Base-by-base conservation (phyloP, 2,329 filamentous ascomycete genomes). In the Trichoderma brevicompactum region DNA sequence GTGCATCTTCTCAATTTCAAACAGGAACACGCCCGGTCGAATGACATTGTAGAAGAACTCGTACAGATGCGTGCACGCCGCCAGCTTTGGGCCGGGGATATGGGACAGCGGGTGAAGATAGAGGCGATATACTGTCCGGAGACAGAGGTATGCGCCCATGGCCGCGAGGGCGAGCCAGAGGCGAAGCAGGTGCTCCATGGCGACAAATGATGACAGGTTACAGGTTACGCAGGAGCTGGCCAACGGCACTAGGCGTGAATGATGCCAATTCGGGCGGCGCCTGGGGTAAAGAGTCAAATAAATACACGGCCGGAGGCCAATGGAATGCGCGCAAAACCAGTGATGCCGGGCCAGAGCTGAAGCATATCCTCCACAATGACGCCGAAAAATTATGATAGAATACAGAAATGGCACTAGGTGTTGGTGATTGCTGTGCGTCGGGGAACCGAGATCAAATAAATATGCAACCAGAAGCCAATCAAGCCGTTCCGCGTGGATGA, bases 81-180 rank as follows among this genome's bases (percentile, higher is more conserved):
- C 69, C 17, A 74, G 54, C 44, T 71, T 74, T 3, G 74, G 75
- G 36, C 75, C 75, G 0, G 75, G 74, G 32, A 75, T 72, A 2
- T 60, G 60, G 7, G 72, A 67, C 7, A 78, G 68, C 1, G 76
- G 76, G 56, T 78, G 74, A 17, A 76, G 66, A 38, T 70, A 70
- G 7, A 76, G 55, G 60, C 71, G 69, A 64, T 74, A 75, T 34
- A 77, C n/a, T 7, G 64, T 66, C 41, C 41, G 52, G 5, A 62
- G 38, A 44, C 59, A 23, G 2, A 62, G 4, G 28, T 62, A 62
- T 17, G 50, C 32, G 38, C 23, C 38, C 28, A 62, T 7, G 10
- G 19, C 59, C 0, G 48, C 40, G 12, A 53, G 12, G 6, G 40
- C 38, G 7, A 52, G 7, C 59, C 59, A 62, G 59, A 54, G 48